These are phyloP conservation scores for Aspergillus amoenus DNA, from an alignment of 2,329 filamentous ascomycete species.

Conservation along the genomic window DNA sequence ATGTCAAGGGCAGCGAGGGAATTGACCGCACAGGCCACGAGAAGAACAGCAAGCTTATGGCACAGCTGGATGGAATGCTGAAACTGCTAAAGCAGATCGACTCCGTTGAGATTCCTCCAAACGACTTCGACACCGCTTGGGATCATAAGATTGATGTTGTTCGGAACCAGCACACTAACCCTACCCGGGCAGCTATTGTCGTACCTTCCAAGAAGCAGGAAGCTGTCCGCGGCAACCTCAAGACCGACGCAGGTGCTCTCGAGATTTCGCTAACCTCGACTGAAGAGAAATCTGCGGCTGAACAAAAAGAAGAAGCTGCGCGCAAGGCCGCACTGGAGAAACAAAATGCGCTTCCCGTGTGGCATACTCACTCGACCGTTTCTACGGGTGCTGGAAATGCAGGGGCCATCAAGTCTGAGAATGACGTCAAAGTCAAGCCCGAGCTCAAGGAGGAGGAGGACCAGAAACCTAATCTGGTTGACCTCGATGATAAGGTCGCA, in stretches of 20 bases:
- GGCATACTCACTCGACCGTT: conserved; percentile 54
- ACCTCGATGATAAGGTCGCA: conserved; percentile 47
- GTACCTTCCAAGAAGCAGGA: conserved; percentile 40
- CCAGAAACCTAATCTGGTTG: conserved; percentile 42
- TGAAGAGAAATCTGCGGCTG: conserved; percentile 50
- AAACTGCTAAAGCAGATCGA: conserved; percentile 51
- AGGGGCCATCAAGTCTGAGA: conserved; percentile 30
- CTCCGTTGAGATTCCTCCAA: conserved; percentile 46
- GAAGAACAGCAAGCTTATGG: conserved; percentile 51
- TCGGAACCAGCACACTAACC: conserved; percentile 44
- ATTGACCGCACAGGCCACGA: conserved; percentile 50
- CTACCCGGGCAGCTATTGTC: conserved; percentile 42
- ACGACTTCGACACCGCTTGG: conserved; percentile 51
- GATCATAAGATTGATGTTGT: conserved; percentile 48
- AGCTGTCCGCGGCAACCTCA: conserved; percentile 42
- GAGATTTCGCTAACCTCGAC: conserved; percentile 51
- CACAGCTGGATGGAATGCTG: conserved; percentile 47
- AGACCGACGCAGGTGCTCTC: conserved; percentile 45
- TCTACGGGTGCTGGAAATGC: conserved; percentile 27
- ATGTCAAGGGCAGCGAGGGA: conserved; percentile 43
- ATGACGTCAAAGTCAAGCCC: conserved; percentile 36
- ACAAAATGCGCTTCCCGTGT: conserved; percentile 53
- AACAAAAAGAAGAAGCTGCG: conserved; percentile 48
- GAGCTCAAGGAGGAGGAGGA: conserved; percentile 46
- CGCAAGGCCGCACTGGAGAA: conserved; percentile 50